These are phyloP conservation scores for Cymbidium sinense DNA, from an alignment of 106 monocot species.

Conservation along the genomic window DNA sequence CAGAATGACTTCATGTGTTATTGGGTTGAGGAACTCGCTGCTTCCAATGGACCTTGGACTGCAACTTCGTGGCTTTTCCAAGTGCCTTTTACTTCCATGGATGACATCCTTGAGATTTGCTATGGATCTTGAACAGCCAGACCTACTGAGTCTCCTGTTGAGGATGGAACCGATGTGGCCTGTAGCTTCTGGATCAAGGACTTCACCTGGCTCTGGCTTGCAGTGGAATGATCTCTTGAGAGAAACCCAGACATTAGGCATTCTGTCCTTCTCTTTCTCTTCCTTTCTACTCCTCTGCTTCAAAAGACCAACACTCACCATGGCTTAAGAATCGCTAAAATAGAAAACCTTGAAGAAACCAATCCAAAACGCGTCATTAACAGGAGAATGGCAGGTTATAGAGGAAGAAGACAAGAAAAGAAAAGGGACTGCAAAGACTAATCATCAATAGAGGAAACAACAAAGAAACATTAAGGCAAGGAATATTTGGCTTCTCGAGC, in stretches of 20 bases:
- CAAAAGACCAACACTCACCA: not conserved
- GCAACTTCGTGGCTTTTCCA: slow-evolving; percentile 59
- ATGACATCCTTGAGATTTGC: slow-evolving; percentile 81
- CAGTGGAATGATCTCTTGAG: slow-evolving; percentile 74
- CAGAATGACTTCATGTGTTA: slow-evolving; percentile 66
- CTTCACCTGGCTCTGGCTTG: slow-evolving; percentile 68
- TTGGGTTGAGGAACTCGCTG: slow-evolving; percentile 81
- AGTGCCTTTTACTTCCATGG: slow-evolving; percentile 76
- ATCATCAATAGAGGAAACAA: not conserved
- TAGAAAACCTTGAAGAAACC: not conserved
- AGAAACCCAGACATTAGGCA: slow-evolving; percentile 35
- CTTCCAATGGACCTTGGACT: slow-evolving; percentile 81
- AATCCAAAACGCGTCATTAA: no score
- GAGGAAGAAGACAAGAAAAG: not conserved
- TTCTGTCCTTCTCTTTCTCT: slow-evolving; percentile 8
- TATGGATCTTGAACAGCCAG: slow-evolving; percentile 81
- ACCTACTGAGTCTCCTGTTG: slow-evolving; percentile 42
- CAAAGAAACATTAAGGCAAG: not conserved
- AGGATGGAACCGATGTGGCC: slow-evolving; percentile 27
- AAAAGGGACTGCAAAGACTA: not conserved
- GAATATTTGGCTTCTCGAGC: not conserved
- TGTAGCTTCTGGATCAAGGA: slow-evolving; percentile 53
- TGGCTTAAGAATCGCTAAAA: not conserved
- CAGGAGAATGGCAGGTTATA: not conserved
- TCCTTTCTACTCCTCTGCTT: not conserved